These are phyloP conservation scores for Cucumis cinereus DNA, from an alignment of 306 rosid genomes.

Conservation along the genomic window DNA sequence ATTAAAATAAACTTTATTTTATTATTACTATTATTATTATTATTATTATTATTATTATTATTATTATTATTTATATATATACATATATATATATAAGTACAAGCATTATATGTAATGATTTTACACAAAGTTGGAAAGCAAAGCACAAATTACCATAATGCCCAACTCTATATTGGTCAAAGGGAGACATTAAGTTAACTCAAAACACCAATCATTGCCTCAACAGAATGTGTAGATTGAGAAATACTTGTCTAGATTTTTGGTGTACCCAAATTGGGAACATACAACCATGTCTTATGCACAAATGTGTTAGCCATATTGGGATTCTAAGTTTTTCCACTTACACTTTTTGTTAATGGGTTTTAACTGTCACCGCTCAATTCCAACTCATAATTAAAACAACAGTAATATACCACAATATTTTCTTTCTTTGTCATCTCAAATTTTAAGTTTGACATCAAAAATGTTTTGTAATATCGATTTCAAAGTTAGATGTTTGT, in stretches of 20 bases:
- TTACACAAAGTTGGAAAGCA: background rate
- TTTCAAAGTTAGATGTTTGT: no score
- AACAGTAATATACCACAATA: no score
- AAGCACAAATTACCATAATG: background rate
- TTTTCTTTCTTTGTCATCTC: no score
- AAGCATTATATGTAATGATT: background rate
- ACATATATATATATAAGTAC: background rate
- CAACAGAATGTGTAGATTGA: background rate
- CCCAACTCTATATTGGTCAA: background rate
- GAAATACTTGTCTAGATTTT: background rate
- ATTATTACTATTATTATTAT: no score
- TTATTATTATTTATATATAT: no score
- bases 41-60: no score
- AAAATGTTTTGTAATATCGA: no score
- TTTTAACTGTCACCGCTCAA: background rate
- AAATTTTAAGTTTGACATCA: no score
- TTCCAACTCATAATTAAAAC: background rate
- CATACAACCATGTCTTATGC: background rate
- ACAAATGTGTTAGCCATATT: background rate
- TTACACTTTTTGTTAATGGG: background rate
- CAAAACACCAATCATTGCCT: background rate
- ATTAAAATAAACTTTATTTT: background rate
- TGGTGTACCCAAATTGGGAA: background rate
- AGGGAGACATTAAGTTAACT: background rate
- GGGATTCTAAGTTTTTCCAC: background rate